Evolutionary conservation across 2,329 filamentous ascomycete genomes (phyloP), one percentile per base, ranked within the genome.

Genomic region (Fusarium napiforme): DNA sequence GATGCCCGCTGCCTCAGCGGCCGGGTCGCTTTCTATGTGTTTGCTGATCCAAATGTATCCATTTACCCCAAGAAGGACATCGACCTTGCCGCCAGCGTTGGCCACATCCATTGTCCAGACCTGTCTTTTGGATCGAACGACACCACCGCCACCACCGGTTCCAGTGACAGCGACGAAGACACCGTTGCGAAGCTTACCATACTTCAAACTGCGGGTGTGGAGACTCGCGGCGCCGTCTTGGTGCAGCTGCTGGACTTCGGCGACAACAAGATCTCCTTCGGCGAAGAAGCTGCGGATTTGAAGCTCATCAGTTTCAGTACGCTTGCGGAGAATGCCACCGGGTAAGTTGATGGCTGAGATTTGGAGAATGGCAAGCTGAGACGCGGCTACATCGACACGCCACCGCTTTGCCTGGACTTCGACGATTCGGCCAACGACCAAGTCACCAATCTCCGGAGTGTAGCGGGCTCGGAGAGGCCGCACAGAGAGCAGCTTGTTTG

Each of bases 281-380:
- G 93, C 92, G 84, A 99, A 98, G 83, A 98, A 99, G n/a, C 91
- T 94, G 57, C 96, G 91, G 83, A 99, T 98, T 83, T 98, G 96
- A 78, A 99, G 87, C 85, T 98, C 96, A 82, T 99, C 96, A 21
- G 96, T 97, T 79, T 96, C 95, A 34, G 96, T 99, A 74, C 96
- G 89, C 80, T 96, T 93, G 66, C 96, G 90, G 78, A 98, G 87
- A 73, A 97, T 97, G 39, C 96, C 96, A 64, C 96, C 96, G 0
- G 96, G 96, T 5, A 99, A 86, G 81, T 99, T 99, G 83, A 99
- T 98, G 69, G 93, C 93, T 60, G 91, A 93, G 47, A 99, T 90
- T 23, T 95, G 94, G 15, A 99, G 87, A 52, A 92, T 89, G 7
- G 96, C 96, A 10, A 98, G 91, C 79, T 97, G 90, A 0, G 94